Evolutionary conservation across 1,284 basidiomycete species (phyloP).

Genomic region (Quambalaria eucalypti): DNA sequence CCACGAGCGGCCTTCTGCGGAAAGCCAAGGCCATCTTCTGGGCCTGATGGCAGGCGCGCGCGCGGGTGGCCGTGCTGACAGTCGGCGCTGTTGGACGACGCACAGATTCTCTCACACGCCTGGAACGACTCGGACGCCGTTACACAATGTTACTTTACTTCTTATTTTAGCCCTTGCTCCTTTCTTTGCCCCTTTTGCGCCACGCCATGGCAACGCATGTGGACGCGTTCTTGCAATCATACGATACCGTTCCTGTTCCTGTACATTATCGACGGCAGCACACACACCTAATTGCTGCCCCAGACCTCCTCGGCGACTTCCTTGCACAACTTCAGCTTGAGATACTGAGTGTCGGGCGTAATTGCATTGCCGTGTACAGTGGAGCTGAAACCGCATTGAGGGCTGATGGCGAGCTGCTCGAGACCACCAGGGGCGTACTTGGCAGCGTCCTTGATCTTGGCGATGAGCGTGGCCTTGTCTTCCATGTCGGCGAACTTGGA

Average conservation of each 20-base stretch:
- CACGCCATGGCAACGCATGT: too few relatives aligned
- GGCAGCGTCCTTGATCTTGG: constrained; percentile 60
- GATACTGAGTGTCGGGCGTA: constrained; percentile 52
- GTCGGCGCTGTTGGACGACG: too few relatives aligned
- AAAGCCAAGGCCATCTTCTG: neutral
- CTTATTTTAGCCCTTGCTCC: too few relatives aligned
- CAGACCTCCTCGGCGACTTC: constrained; percentile 49
- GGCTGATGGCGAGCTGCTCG: constrained; percentile 59
- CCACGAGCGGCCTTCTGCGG: neutral
- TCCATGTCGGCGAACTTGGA: constrained; percentile 65
- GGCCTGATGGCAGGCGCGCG: too few relatives aligned
- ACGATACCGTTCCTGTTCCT: too few relatives aligned
- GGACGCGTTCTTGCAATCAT: too few relatives aligned
- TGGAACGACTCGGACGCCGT: too few relatives aligned
- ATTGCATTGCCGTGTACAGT: constrained; percentile 50
- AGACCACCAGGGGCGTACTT: constrained; percentile 55
- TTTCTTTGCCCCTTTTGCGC: too few relatives aligned
- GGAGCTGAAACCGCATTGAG: constrained; percentile 67
- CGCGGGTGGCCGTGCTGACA: too few relatives aligned
- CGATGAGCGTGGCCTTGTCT: constrained; percentile 55
- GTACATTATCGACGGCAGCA: too few relatives aligned
- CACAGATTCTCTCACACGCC: too few relatives aligned
- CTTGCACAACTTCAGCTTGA: constrained; percentile 55
- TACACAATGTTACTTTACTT: too few relatives aligned
- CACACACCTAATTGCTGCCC: constrained; percentile 4